Percentiles rank a stretch among this genome's conserved stretches.
These are phyloP conservation scores for Tricholoma furcatifolium DNA, from an alignment of 768 basidiomycete species.

Conservation along the genomic window DNA sequence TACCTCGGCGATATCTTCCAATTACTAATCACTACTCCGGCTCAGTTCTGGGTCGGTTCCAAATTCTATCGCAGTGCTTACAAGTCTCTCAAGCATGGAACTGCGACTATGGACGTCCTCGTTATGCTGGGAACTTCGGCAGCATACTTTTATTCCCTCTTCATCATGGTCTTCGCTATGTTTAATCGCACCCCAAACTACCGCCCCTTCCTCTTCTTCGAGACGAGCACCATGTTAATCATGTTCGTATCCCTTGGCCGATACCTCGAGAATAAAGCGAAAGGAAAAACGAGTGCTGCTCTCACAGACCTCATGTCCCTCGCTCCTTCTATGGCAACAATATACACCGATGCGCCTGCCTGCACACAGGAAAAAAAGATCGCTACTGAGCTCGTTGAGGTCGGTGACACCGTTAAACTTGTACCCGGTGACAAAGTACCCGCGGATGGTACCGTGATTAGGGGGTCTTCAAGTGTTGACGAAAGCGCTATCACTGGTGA, in stretches of 20 bases:
- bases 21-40: constrained; percentile 79
- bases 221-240: constrained; percentile 98
- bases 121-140: constrained; percentile 94
- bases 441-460: constrained; percentile 88
- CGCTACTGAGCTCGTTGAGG: constrained; percentile 91
- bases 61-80: constrained; percentile 89
- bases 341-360: constrained; percentile 82
- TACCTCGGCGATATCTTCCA: constrained; percentile 82
- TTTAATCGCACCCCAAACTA: constrained; percentile 65
- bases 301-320: constrained; percentile 96
- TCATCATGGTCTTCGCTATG: constrained; percentile 62
- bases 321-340: constrained; percentile 91
- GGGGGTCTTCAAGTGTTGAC: constrained; percentile 86
- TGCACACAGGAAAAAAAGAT: constrained; percentile 88
- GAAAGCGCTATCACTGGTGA: constrained; percentile 98
- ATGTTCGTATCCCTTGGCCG: constrained; percentile 95
- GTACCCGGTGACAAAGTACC: constrained; percentile 97
- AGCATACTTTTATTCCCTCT: constrained; percentile 87
- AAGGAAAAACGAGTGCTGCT: constrained; percentile 95
- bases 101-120: constrained; percentile 97
- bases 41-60: constrained; percentile 88
- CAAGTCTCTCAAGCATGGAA: constrained; percentile 86
- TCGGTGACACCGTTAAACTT: constrained; percentile 89
- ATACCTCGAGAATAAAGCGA: constrained; percentile 94
- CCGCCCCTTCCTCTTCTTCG: constrained; percentile 91